Evolutionary conservation across 2,329 filamentous ascomycete species (phyloP).

Genomic region (Sporothrix pallida): DNA sequence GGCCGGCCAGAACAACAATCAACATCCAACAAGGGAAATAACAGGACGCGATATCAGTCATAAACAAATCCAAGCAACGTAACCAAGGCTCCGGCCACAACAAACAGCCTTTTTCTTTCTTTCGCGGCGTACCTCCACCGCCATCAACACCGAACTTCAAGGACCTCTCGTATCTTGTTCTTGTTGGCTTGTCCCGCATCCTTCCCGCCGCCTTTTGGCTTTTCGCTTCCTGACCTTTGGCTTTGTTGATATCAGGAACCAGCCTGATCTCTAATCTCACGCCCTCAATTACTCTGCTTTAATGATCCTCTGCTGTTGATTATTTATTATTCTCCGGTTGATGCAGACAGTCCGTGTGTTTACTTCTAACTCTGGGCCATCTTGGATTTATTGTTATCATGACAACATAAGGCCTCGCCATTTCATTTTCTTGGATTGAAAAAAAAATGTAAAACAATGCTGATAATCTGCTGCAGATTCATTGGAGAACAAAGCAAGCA

Average conservation of each 20-base stretch:
- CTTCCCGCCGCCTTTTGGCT: neutral
- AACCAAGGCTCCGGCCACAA: slow-evolving; percentile 17
- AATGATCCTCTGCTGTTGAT: neutral
- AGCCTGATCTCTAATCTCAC: neutral
- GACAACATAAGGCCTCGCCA: neutral
- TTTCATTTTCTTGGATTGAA: too few species aligned
- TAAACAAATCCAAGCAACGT: slow-evolving; percentile 17
- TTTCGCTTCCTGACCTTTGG: too few species aligned
- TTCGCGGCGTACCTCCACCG: neutral
- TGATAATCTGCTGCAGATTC: too few species aligned
- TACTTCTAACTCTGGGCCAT: neutral
- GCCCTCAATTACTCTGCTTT: neutral
- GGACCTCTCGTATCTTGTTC: neutral
- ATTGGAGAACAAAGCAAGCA: too few species aligned
- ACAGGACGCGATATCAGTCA: neutral
- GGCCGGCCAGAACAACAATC: slow-evolving; percentile 1
- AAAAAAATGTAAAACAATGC: too few species aligned
- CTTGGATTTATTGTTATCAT: neutral
- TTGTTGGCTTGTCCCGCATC: neutral
- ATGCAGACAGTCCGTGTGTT: neutral
- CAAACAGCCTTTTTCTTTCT: neutral
- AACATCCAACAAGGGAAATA: neutral
- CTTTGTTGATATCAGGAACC: neutral
- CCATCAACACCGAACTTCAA: slow-evolving; percentile 2
- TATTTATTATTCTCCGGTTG: neutral